Percentiles rank a stretch among this genome's conserved stretches.
phyloP scores from a whole-genome alignment of 163 green algal species.

The Picocystis sp. region DNA sequence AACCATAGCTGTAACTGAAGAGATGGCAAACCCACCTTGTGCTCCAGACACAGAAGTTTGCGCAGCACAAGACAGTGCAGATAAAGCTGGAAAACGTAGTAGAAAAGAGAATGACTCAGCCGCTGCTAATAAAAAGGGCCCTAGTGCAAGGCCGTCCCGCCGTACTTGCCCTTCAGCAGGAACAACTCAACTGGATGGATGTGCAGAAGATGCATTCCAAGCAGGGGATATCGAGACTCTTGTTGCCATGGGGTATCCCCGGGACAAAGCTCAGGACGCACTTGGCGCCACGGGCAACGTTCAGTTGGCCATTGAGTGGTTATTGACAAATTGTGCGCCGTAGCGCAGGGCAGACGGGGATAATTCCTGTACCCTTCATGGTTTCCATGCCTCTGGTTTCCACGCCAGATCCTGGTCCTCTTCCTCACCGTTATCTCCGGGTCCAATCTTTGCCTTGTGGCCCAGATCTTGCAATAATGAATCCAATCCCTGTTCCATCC shows the following conservation, averaged over 20 bases:
- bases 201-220: neutral
- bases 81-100: neutral
- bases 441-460: too few species aligned
- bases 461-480: too few species aligned
- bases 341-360: too few species aligned
- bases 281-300: constrained; percentile 40
- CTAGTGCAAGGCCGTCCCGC: neutral
- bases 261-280: constrained; percentile 42
- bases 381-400: too few species aligned
- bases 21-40: neutral
- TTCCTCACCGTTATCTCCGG: too few species aligned
- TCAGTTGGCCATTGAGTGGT: constrained; percentile 49
- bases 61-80: constrained; percentile 3
- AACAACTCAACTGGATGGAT: constrained; percentile 3
- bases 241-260: constrained; percentile 51
- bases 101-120: neutral
- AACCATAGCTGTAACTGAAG: constrained; percentile 5
- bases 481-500: too few species aligned
- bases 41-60: neutral
- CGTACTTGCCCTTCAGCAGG: neutral
- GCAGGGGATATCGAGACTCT: neutral
- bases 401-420: too few species aligned
- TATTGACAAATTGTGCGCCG: constrained; percentile 34
- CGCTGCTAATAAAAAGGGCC: neutral
- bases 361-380: too few species aligned